phyloP scores from a whole-genome alignment of 495 filamentous ascomycete species.

The Aspergillus leporis region DNA sequence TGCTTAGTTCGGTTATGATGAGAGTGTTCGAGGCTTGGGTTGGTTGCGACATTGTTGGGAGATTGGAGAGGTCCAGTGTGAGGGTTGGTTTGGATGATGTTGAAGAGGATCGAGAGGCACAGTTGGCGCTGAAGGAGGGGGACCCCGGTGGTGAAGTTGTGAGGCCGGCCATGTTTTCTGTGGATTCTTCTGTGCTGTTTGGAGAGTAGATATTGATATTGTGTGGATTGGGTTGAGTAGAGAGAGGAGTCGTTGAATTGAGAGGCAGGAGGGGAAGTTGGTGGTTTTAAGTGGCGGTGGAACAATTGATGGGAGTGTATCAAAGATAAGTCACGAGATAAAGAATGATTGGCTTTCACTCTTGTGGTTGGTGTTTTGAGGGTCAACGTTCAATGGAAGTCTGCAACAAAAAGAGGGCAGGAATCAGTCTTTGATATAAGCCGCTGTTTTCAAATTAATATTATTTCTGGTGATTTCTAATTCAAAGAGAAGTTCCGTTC shows the following conservation, averaged over 20 bases:
- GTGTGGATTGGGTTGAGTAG: slow-evolving; percentile 5
- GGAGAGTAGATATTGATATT: not conserved
- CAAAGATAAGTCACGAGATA: slow-evolving; percentile 7
- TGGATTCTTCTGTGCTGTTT: slow-evolving; percentile 5
- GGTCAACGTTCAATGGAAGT: no score
- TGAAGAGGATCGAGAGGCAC: slow-evolving; percentile 33
- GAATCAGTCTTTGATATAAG: not conserved
- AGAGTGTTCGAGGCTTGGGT: slow-evolving; percentile 90
- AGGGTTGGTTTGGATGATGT: slow-evolving; percentile 51
- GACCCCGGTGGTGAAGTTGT: slow-evolving; percentile 27
- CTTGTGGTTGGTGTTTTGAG: no score
- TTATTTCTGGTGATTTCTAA: not conserved
- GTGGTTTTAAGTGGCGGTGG: slow-evolving; percentile 2
- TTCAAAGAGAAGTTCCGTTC: not conserved
- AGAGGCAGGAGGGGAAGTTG: slow-evolving; percentile 20
- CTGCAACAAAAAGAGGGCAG: not conserved
- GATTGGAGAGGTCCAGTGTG: slow-evolving; percentile 75
- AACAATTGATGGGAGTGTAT: slow-evolving; percentile 15
- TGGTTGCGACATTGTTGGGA: slow-evolving; percentile 78
- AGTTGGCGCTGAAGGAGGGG: slow-evolving; percentile 40
- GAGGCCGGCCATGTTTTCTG: slow-evolving; percentile 28
- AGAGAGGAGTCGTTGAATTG: slow-evolving; percentile 6
- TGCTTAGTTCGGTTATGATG: slow-evolving; percentile 82
- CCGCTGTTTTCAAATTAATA: not conserved
- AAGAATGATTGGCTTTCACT: not conserved